Percentiles rank a stretch among this genome's conserved stretches.
Evolutionary conservation across 805 yeast species (phyloP).

Genomic region (Saccharomycopsis javanensis): DNA sequence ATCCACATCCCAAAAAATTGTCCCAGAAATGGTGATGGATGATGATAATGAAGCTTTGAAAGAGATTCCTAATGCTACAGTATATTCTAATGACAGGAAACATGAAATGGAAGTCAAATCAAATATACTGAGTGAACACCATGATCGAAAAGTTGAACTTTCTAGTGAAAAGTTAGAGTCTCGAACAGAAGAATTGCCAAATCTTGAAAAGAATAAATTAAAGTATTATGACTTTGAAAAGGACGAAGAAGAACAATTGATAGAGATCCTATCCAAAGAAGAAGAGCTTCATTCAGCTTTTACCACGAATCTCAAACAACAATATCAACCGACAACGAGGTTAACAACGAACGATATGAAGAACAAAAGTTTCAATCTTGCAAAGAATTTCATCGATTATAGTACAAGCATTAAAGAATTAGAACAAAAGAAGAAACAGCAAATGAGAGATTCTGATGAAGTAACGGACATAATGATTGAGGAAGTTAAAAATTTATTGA

Average conservation of each 20-base stretch:
- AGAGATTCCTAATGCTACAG: neutral
- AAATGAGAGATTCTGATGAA: slow-evolving; percentile 82
- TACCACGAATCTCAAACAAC: slow-evolving; percentile 30
- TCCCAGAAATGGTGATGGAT: neutral
- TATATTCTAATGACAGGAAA: neutral
- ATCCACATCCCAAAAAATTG: neutral
- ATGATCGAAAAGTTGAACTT: neutral
- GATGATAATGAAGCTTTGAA: neutral
- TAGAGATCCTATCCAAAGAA: slow-evolving; percentile 56
- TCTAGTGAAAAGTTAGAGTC: neutral
- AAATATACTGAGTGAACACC: neutral
- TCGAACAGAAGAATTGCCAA: neutral
- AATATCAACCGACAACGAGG: slow-evolving; percentile 9
- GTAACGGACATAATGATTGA: slow-evolving; percentile 77
- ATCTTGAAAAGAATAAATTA: neutral
- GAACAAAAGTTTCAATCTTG: slow-evolving; percentile 42
- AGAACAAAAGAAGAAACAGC: slow-evolving; percentile 53
- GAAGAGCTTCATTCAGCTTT: slow-evolving; percentile 64
- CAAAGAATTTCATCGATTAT: slow-evolving; percentile 61
- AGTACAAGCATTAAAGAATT: slow-evolving; percentile 34
- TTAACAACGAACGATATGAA: neutral
- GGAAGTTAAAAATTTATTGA: slow-evolving; percentile 82
- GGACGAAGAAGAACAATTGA: slow-evolving; percentile 64
- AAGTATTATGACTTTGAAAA: slow-evolving; percentile 56
- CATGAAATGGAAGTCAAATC: neutral